These are phyloP conservation scores for Lenwebbia sp. DNA, from an alignment of 345 rosid genomes.

Conservation along the genomic window DNA sequence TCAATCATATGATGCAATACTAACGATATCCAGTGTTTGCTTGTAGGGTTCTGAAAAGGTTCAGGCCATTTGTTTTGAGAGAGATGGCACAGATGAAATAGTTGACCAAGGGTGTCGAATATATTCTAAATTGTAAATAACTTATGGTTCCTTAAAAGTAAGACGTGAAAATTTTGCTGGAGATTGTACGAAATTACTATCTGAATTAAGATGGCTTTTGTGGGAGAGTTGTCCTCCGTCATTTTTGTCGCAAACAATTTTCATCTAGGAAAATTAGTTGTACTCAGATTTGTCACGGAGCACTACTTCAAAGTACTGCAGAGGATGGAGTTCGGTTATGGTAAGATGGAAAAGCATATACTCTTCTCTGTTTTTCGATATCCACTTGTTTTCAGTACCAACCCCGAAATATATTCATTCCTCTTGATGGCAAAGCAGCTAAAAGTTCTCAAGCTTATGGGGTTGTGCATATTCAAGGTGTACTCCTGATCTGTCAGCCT, in stretches of 20 bases:
- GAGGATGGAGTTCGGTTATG: too few relatives aligned
- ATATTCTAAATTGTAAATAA: too few relatives aligned
- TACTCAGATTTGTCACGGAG: not conserved
- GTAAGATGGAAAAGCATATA: too few relatives aligned
- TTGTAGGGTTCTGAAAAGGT: not conserved
- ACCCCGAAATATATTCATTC: not conserved
- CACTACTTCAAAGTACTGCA: not conserved
- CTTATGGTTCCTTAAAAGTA: too few relatives aligned
- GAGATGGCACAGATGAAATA: not conserved
- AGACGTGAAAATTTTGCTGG: not conserved
- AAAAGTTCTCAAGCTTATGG: not conserved
- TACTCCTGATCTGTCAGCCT: not conserved
- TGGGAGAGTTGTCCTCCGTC: not conserved
- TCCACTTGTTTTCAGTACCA: not conserved
- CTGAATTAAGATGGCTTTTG: not conserved
- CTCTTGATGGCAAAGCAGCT: not conserved
- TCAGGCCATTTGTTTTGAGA: not conserved
- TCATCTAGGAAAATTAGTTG: not conserved
- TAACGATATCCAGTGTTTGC: not conserved
- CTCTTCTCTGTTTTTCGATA: not conserved
- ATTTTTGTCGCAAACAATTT: not conserved
- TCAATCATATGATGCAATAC: not conserved
- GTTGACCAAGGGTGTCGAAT: not conserved
- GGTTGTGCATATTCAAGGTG: not conserved
- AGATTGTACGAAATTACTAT: not conserved